Conservation (phyloP, 768 basidiomycete species). For the Suillus subluteus region DNA sequence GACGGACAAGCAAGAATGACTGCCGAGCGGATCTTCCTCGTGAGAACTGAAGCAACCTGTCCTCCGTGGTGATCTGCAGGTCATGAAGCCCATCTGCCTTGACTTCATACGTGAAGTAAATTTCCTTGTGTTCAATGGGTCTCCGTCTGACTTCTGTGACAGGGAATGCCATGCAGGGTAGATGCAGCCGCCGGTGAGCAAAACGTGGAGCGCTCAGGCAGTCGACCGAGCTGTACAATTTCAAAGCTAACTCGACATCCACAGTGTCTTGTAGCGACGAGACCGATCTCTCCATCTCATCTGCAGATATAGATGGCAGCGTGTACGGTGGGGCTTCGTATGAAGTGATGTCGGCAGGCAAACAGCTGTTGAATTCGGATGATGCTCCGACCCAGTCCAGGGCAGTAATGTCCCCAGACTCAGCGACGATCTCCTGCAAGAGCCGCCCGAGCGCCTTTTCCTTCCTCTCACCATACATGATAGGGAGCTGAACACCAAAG, state of each 20-base stretch:
- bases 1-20: neutral
- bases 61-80: neutral
- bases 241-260: no score
- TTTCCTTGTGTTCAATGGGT: no score
- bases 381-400: neutral
- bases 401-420: neutral
- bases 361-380: neutral
- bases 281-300: neutral
- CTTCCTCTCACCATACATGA: neutral
- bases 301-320: neutral
- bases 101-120: neutral
- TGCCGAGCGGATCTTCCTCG: neutral
- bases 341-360: neutral
- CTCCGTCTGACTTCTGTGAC: neutral
- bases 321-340: neutral
- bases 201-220: neutral
- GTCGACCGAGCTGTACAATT: no score
- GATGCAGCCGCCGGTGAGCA: neutral
- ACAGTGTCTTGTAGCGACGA: no score
- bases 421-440: neutral
- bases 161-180: neutral
- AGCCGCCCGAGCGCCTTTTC: neutral
- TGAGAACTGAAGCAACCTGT: neutral
- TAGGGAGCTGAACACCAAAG: neutral
- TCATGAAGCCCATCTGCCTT: neutral